Evolutionary conservation across 2,329 filamentous ascomycete genomes (phyloP).

Genomic region (Monosporascus sp.): DNA sequence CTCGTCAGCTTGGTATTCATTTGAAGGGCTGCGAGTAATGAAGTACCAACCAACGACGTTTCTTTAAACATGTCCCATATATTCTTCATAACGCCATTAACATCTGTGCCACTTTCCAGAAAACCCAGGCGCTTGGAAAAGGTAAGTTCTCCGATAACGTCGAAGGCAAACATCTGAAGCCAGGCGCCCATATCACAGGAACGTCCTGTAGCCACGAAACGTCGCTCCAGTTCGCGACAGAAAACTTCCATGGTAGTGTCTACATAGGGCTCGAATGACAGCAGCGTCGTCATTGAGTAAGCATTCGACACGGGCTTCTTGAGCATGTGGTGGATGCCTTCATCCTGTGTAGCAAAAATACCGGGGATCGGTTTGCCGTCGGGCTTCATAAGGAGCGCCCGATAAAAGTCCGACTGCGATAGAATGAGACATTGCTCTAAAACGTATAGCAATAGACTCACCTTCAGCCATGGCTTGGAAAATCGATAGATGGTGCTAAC

Average conservation of each 20-base stretch:
- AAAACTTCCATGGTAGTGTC: conserved; percentile 17
- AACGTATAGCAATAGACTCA: neutral
- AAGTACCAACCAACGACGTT: conserved; percentile 1
- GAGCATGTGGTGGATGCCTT: conserved; percentile 12
- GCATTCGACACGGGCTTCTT: conserved; percentile 14
- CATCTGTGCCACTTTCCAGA: conserved; percentile 18
- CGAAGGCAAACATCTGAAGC: conserved; percentile 22
- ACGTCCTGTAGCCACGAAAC: neutral
- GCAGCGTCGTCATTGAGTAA: conserved; percentile 20
- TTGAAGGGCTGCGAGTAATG: neutral
- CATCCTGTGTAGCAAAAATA: conserved; percentile 19
- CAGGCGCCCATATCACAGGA: conserved; percentile 5
- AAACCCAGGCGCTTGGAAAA: conserved; percentile 22
- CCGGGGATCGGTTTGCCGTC: conserved; percentile 12
- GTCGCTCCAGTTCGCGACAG: conserved; percentile 3
- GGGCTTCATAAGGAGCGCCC: conserved; percentile 13
- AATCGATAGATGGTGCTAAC: conserved; percentile 6
- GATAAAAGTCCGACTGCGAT: conserved; percentile 17
- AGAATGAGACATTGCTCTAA: neutral
- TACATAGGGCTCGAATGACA: conserved; percentile 18
- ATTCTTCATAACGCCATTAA: conserved; percentile 18
- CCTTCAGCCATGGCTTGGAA: neutral
- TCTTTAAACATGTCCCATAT: conserved; percentile 11
- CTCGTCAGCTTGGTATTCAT: neutral
- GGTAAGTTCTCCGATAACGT: conserved; percentile 23